Conservation (phyloP, 202 grass and related monocot genomes). For the Eragrostis tef region DNA sequence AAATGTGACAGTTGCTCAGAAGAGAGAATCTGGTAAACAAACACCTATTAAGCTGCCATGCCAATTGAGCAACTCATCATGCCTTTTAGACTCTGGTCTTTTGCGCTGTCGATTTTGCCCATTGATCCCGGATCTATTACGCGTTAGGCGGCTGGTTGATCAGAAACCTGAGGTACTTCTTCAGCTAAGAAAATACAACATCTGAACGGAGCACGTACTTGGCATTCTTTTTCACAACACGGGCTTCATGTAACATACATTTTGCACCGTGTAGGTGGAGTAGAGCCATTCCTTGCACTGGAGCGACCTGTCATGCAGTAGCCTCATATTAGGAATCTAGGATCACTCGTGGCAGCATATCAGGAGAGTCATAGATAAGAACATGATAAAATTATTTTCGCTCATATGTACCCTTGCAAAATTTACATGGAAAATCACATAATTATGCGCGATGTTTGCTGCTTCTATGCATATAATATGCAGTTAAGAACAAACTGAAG, state of each 20-base stretch:
- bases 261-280: slow-evolving; percentile 86
- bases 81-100: too few relatives aligned
- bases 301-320: slow-evolving; percentile 66
- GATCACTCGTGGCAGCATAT: not conserved
- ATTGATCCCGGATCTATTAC: not conserved
- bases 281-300: slow-evolving; percentile 78
- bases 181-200: slow-evolving; percentile 69
- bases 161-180: not conserved
- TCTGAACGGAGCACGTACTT: slow-evolving; percentile 91
- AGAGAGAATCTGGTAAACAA: not conserved
- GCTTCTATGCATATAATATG: not conserved
- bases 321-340: slow-evolving; percentile 4
- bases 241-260: slow-evolving; percentile 95
- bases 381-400: not conserved
- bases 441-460: not conserved
- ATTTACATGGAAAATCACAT: not conserved
- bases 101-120: too few relatives aligned
- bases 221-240: slow-evolving; percentile 69
- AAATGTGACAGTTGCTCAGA: slow-evolving; percentile 4
- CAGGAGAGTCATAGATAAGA: not conserved
- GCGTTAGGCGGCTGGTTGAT: not conserved
- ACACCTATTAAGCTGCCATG: not conserved
- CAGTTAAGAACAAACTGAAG: not conserved
- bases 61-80: not conserved
- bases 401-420: not conserved